These are phyloP conservation scores for Golovinomyces cichoracearum DNA, from an alignment of 2,329 filamentous ascomycete species.

Conservation along the genomic window DNA sequence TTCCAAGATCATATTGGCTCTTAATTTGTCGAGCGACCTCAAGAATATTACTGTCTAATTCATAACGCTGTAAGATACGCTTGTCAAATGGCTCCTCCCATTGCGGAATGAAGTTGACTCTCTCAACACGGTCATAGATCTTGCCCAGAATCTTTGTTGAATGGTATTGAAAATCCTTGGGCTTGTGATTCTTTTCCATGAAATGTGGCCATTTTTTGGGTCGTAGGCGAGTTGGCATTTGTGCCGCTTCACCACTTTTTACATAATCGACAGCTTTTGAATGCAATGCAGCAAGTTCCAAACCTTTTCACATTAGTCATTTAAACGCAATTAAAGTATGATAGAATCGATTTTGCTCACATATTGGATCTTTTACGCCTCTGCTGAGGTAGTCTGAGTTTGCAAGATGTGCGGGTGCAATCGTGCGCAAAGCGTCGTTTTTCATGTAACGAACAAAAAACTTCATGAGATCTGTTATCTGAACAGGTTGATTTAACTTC, in stretches of 20 bases:
- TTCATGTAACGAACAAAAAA: conserved; percentile 92
- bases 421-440: conserved; percentile 54
- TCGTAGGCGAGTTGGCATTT: conserved; percentile 33
- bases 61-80: conserved; percentile 40
- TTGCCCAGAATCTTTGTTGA: conserved; percentile 51
- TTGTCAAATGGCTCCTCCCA: conserved; percentile 49
- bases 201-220: conserved; percentile 57
- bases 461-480: conserved; percentile 43
- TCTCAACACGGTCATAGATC: conserved; percentile 51
- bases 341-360: conserved; percentile 20
- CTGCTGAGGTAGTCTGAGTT: conserved; percentile 34
- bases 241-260: conserved; percentile 61
- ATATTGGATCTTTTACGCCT: conserved; percentile 43
- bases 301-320: conserved; percentile 18
- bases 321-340: not conserved
- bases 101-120: conserved; percentile 43
- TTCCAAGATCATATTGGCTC: conserved; percentile 44
- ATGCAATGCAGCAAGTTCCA: conserved; percentile 53
- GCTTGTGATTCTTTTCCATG: conserved; percentile 40
- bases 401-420: conserved; percentile 61
- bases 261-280: conserved; percentile 84
- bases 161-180: conserved; percentile 26
- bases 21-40: conserved; percentile 41
- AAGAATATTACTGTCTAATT: conserved; percentile 28
- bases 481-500: conserved; percentile 34